Base-by-base conservation (phyloP, 2,329 filamentous ascomycete species). In the Alternaria atra region DNA sequence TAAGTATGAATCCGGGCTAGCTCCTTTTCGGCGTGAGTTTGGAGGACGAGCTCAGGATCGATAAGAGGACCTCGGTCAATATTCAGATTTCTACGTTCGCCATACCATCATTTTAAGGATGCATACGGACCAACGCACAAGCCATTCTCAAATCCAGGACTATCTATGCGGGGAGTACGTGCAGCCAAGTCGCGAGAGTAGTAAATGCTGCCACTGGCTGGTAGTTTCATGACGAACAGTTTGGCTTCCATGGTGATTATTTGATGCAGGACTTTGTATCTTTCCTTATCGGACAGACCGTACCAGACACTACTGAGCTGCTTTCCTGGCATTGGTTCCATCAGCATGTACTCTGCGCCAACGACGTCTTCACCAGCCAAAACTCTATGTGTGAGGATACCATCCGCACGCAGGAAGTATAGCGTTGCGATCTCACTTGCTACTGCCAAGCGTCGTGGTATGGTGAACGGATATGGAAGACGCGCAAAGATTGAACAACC, bases 381-480 rank as follows among this genome's bases (percentile, higher is more conserved):
- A 23, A 76, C 46, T 34, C 60, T 65, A 15, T 73, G 75, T 35
- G 64, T 61, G 17, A 74, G 68, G 12, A 78, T 62, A 1, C 64
- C 70, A 52, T 70, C 62, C 4, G 50, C 42, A 9, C 72, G 77
- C n/a, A 77, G 56, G 63, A 75, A 72, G 23, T 68, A 70, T 59
- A 77, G 58, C 2, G 75, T 79, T 34, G 79, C 77, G n/a, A 79
- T 77, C 61, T 80, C 75, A 62, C 77, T 79, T n/a, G 75, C 77
- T 12, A 75, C 72, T 23, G 72, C 73, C 30, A 72, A 59, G n/a
- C 58, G 62, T 51, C 70, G 56, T 17, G 73, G 64, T 12, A 71
- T 61, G 27, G 77, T 75, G 6, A 61, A 66, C 4, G 73, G 73
- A 57, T 79, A 79, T 2, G 77, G 79, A 12, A 80, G 61, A 23